Base-by-base conservation (phyloP, 306 rosid species). In the Cucurbita ficifolia region DNA sequence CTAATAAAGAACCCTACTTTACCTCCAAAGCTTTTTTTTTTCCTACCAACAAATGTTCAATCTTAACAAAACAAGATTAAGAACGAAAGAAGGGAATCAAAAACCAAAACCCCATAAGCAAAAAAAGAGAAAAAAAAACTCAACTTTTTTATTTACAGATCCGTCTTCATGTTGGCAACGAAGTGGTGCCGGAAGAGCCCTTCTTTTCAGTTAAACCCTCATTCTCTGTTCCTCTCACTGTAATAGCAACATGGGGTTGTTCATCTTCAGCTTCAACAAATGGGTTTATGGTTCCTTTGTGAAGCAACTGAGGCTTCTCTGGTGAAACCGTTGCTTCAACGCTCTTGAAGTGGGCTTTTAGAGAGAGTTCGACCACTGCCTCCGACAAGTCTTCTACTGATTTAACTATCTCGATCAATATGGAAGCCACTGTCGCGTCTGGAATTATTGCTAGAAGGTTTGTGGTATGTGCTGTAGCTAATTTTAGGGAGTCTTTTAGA, bases 241-340 rank as follows among this genome's bases (percentile, higher is more conserved):
- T 85, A 50, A 90, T 86, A 77, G 70, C 78, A 73, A 87, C 84
- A 56, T 84, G 92, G 24, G 72, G 0, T 59, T 2, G 1, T 67
- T 13, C 57, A 4, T 73, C 81, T 1, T 78, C 81, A 76, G 36
- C 57, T 9, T 85, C 96, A 55, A 74, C 72, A 38, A 81, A 76
- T 36, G 98, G 97, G 12, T 86, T 87, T 49, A 90, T 75, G 56
- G 56, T 84, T 75, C 98, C 95, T 63, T 85, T 81, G 57, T 90
- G 98, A 80, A 94, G 90, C 38, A 87, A 38, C 0, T 63, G 84
- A 63, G 92, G 82, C 56, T 90, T 88, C 74, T 87, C 92, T 33
- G 82, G 83, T 8, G 89, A 83, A 4, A 42, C 76, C 33, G 33
- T 29, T 29, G 33, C 33, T 29, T 29, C 33, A 29, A 29, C 2